Evolutionary conservation across 495 filamentous ascomycete genomes (phyloP).

Genomic region (Annulohypoxylon maeteangense): DNA sequence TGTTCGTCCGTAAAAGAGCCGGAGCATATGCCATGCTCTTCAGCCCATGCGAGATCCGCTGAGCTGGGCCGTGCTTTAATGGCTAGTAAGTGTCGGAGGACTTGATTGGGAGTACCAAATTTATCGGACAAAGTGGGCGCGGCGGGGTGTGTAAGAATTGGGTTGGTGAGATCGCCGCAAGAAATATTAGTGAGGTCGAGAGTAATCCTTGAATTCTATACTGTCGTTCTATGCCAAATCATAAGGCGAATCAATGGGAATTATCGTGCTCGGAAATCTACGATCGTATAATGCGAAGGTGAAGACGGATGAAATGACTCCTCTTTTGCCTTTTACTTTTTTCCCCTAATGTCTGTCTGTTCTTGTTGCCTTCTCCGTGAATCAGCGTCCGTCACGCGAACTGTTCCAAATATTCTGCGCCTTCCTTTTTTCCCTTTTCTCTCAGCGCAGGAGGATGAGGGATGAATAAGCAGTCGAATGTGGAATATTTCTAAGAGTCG

Average conservation of each 20-base stretch:
- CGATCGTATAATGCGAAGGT: not conserved
- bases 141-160: slow-evolving; percentile 12
- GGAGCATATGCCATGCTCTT: slow-evolving; percentile 63
- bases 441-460: not conserved
- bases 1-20: slow-evolving; percentile 61
- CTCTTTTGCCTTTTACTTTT: not conserved
- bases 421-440: slow-evolving; percentile 24
- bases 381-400: slow-evolving; percentile 26
- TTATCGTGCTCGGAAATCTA: slow-evolving; percentile 13
- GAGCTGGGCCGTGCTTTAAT: slow-evolving; percentile 20
- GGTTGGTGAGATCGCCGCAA: slow-evolving; percentile 32
- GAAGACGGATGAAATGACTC: not conserved
- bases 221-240: slow-evolving; percentile 12
- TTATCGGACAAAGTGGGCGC: slow-evolving; percentile 11
- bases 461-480: slow-evolving; percentile 22
- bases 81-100: slow-evolving; percentile 9
- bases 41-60: slow-evolving; percentile 50
- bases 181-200: slow-evolving; percentile 15
- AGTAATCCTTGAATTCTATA: slow-evolving; percentile 16
- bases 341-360: slow-evolving; percentile 4
- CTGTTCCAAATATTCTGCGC: slow-evolving; percentile 13
- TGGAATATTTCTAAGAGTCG: not conserved
- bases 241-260: slow-evolving; percentile 2
- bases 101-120: slow-evolving; percentile 10
- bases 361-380: slow-evolving; percentile 21